A percentile compares a stretch with the other conserved stretches of the same genome.
These are phyloP conservation scores for Corymbia citriodora DNA, from an alignment of 441 rosid species.

Conservation along the genomic window DNA sequence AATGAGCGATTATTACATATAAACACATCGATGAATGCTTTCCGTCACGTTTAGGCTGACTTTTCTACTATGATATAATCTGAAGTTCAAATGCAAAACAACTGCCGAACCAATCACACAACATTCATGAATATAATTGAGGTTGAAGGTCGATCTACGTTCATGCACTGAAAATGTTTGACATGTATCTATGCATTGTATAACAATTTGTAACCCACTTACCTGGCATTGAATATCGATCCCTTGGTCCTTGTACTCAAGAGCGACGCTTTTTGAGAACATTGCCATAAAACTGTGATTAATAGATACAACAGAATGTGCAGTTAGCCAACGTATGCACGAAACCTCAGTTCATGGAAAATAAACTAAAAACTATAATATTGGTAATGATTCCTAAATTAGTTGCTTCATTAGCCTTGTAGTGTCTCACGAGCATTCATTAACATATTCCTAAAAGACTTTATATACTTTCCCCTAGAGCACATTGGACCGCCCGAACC, in stretches of 20 bases:
- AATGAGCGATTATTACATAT: neutral
- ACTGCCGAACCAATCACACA: neutral
- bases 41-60: neutral
- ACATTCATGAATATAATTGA: neutral
- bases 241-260: neutral
- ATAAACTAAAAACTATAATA: neutral
- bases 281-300: neutral
- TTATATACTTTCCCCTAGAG: neutral
- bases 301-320: neutral
- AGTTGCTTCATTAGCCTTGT: neutral
- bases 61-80: neutral
- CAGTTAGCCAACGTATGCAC: neutral
- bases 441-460: neutral
- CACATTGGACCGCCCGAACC: no score
- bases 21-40: neutral
- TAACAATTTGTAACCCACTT: neutral
- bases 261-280: neutral
- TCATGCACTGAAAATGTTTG: neutral
- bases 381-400: neutral
- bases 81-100: neutral
- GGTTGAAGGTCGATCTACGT: neutral
- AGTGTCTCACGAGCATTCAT: neutral
- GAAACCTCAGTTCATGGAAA: neutral
- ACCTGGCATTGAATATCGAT: neutral
- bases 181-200: neutral